A percentile compares a stretch with the other conserved stretches of the same genome.
Conservation (phyloP, 495 filamentous ascomycete species). For the Lophium mytilinum region DNA sequence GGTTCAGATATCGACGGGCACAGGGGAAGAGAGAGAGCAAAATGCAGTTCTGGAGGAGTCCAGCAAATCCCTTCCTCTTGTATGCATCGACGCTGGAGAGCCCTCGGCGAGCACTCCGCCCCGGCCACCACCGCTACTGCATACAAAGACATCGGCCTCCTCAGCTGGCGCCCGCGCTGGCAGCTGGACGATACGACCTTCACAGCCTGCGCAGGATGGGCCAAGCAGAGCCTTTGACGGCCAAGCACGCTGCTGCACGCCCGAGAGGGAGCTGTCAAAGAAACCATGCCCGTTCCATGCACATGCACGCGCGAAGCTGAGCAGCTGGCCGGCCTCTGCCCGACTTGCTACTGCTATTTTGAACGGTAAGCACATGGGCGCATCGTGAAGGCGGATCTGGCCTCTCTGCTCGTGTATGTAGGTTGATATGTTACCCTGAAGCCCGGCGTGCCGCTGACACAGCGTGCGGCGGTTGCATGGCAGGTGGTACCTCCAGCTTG, state of each 20-base stretch:
- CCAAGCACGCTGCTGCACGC: neutral
- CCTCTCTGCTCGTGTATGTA: no score
- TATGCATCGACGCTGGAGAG: neutral
- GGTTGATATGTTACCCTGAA: neutral
- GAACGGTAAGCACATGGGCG: neutral
- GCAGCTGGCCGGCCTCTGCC: neutral
- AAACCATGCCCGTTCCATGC: neutral
- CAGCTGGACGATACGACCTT: neutral
- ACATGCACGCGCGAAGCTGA: neutral
- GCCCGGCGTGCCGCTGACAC: neutral
- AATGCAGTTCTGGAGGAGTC: neutral
- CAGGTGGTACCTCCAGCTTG: neutral
- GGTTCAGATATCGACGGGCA: neutral
- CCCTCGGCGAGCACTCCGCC: neutral
- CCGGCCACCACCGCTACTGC: neutral
- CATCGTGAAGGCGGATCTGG: neutral
- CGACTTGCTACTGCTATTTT: no score
- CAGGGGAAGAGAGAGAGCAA: neutral
- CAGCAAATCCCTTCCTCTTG: neutral
- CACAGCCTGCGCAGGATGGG: neutral
- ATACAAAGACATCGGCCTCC: neutral
- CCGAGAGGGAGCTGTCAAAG: neutral
- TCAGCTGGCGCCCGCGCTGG: neutral
- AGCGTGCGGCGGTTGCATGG: neutral
- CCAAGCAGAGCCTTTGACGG: neutral